Conservation (phyloP, 192 early-diverging fungal genomes). For the Linnemannia schmuckeri region DNA sequence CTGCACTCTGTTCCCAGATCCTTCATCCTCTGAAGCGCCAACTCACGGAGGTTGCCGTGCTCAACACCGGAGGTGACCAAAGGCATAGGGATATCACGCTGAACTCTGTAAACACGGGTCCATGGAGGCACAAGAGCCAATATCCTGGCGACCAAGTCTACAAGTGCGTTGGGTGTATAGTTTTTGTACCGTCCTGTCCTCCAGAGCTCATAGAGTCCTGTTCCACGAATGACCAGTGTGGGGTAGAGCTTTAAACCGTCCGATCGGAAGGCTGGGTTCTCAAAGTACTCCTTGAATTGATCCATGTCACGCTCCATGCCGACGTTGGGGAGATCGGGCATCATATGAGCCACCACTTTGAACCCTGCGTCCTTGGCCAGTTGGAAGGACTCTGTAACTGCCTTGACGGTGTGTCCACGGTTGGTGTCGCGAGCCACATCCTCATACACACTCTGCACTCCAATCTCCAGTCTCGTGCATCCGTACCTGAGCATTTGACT, state of each 20-base stretch:
- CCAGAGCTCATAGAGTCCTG: slow-evolving; percentile 98
- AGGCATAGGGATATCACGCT: slow-evolving; percentile 99
- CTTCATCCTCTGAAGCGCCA: slow-evolving; percentile 95
- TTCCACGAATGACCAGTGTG: slow-evolving; percentile 98
- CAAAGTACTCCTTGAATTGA: slow-evolving; percentile 98
- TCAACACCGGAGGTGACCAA: slow-evolving; percentile 98
- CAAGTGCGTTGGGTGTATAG: slow-evolving; percentile 95
- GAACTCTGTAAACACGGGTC: slow-evolving; percentile 98
- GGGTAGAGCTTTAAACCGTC: slow-evolving; percentile 99
- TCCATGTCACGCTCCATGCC: slow-evolving; percentile 99
- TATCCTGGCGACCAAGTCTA: slow-evolving; percentile 96
- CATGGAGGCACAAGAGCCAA: slow-evolving; percentile 98
- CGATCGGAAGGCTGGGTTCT: slow-evolving; percentile 98
- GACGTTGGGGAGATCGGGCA: slow-evolving; percentile 99
- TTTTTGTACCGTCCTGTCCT: slow-evolving; percentile 97
- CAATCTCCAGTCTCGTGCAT: slow-evolving; percentile 97
- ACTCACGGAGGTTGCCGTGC: slow-evolving; percentile 96
- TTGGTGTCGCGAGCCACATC: slow-evolving; percentile 99
- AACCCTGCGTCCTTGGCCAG: slow-evolving; percentile 98
- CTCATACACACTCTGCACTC: slow-evolving; percentile 99
- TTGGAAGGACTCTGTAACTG: slow-evolving; percentile 98
- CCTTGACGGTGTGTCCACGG: slow-evolving; percentile 97
- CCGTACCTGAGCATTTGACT: slow-evolving; percentile 99
- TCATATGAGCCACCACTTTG: slow-evolving; percentile 99
- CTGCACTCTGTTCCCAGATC: slow-evolving; percentile 97